Percentiles rank a stretch among this genome's conserved stretches.
Conservation (phyloP, 306 rosid species). For the Hippophae rhamnoides region DNA sequence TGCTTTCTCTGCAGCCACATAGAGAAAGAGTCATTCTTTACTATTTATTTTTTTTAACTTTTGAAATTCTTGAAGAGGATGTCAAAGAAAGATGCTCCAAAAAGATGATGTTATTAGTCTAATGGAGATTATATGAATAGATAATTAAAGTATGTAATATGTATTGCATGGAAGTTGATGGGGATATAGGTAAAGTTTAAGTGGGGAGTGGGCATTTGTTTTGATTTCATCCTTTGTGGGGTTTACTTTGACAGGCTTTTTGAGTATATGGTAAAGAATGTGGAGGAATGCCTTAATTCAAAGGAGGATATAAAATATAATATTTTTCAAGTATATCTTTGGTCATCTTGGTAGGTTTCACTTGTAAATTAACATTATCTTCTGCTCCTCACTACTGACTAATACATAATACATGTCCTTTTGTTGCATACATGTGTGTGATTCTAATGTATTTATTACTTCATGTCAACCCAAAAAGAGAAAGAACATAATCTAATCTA, state of each 20-base stretch:
- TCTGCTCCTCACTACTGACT: too few species aligned
- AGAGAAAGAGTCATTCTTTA: neutral
- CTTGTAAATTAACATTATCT: too few species aligned
- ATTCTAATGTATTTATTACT: too few species aligned
- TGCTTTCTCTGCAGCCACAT: constrained; percentile 4
- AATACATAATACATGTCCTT: too few species aligned
- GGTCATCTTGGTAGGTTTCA: too few species aligned
- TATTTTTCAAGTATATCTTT: too few species aligned
- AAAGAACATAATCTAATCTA: too few species aligned
- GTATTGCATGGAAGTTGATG: constrained; percentile 39
- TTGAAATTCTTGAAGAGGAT: neutral
- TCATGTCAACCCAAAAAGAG: too few species aligned
- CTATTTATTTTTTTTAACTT: neutral
- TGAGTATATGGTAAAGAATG: too few species aligned
- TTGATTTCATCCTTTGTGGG: constrained; percentile 59
- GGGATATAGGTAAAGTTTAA: constrained; percentile 12
- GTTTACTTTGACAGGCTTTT: constrained; percentile 40
- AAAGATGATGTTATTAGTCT: neutral
- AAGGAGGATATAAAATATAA: too few species aligned
- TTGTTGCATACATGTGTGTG: too few species aligned
- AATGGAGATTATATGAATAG: constrained; percentile 19
- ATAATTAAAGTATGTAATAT: neutral
- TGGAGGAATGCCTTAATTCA: too few species aligned
- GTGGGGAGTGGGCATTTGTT: constrained; percentile 22
- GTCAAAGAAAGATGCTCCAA: constrained; percentile 3